Evolutionary conservation across 2,329 filamentous ascomycete genomes (phyloP).

Genomic region (Uncinocarpus reesii): DNA sequence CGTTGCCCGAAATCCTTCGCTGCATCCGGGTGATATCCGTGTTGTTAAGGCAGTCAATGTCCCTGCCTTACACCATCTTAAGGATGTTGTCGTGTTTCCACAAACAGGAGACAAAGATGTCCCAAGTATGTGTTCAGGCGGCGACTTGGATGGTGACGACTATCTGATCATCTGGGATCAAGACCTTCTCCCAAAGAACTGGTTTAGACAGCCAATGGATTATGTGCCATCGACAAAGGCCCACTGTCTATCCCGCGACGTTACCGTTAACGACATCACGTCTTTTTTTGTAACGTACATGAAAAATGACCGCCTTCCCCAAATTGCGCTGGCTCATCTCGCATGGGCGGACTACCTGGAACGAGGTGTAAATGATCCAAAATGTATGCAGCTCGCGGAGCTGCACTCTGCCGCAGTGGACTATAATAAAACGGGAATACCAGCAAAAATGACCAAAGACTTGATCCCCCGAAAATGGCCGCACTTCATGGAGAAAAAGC

Average conservation of each 20-base stretch:
- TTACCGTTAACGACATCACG: conserved; percentile 62
- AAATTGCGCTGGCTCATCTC: conserved; percentile 73
- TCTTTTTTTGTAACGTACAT: conserved; percentile 87
- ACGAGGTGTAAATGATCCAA: conserved; percentile 54
- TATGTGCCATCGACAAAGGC: conserved; percentile 51
- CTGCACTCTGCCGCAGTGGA: conserved; percentile 89
- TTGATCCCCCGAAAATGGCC: conserved; percentile 60
- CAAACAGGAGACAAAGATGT: conserved; percentile 72
- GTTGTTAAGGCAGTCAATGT: conserved; percentile 75
- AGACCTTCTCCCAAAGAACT: conserved; percentile 56
- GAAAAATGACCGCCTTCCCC: conserved; percentile 72
- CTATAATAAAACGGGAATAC: conserved; percentile 79
- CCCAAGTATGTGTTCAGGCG: conserved; percentile 89
- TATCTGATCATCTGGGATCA: conserved; percentile 89
- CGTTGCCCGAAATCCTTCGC: conserved; percentile 81
- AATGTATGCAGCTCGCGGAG: conserved; percentile 64
- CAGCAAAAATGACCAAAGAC: conserved; percentile 55
- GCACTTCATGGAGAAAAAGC: conserved; percentile 73
- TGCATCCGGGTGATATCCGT: conserved; percentile 86
- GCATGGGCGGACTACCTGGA: conserved; percentile 58
- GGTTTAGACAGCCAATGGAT: conserved; percentile 69
- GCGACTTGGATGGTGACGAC: conserved; percentile 91
- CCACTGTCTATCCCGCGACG: conserved; percentile 47
- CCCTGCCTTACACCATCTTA: conserved; percentile 61
- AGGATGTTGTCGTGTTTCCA: conserved; percentile 79